phyloP scores from a whole-genome alignment of 345 rosid genomes.

The Carallia pectinifolia region DNA sequence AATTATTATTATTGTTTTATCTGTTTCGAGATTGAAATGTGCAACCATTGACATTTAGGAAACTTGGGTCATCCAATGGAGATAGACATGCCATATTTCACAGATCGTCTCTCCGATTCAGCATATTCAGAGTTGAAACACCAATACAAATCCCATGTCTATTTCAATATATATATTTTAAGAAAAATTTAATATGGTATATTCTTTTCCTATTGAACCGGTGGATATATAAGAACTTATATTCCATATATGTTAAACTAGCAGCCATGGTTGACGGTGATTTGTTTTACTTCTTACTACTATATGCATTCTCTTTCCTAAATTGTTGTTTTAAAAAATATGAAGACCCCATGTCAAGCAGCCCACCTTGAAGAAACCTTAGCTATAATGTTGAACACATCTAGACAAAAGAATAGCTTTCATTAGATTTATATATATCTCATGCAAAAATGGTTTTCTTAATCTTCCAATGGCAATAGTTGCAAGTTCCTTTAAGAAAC shows the following conservation, averaged over 20 bases:
- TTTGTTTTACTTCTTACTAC: slow-evolving; percentile 35
- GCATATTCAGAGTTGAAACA: too few relatives aligned
- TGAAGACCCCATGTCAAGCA: slow-evolving; percentile 5
- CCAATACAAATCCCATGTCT: too few relatives aligned
- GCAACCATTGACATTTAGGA: too few relatives aligned
- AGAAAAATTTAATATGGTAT: too few relatives aligned
- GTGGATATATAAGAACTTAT: not conserved
- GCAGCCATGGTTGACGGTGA: slow-evolving; percentile 18
- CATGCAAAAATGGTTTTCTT: slow-evolving; percentile 5
- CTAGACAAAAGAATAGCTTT: slow-evolving; percentile 25
- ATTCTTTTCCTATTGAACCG: not conserved
- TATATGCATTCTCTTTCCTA: slow-evolving; percentile 15
- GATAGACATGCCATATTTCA: too few relatives aligned
- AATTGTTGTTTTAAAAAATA: slow-evolving; percentile 2
- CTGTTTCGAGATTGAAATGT: too few relatives aligned
- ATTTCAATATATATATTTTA: too few relatives aligned
- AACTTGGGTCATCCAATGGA: too few relatives aligned
- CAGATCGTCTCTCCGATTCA: too few relatives aligned
- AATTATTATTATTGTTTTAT: too few relatives aligned
- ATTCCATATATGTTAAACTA: slow-evolving; percentile 12
- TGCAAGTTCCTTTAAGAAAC: slow-evolving; percentile 34
- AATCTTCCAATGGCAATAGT: slow-evolving; percentile 35
- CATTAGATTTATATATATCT: slow-evolving; percentile 38
- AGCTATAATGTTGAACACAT: not conserved
- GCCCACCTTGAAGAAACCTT: slow-evolving; percentile 9